Evolutionary conservation across 345 rosid species (phyloP).

Genomic region (Hibiscus tridactylites): DNA sequence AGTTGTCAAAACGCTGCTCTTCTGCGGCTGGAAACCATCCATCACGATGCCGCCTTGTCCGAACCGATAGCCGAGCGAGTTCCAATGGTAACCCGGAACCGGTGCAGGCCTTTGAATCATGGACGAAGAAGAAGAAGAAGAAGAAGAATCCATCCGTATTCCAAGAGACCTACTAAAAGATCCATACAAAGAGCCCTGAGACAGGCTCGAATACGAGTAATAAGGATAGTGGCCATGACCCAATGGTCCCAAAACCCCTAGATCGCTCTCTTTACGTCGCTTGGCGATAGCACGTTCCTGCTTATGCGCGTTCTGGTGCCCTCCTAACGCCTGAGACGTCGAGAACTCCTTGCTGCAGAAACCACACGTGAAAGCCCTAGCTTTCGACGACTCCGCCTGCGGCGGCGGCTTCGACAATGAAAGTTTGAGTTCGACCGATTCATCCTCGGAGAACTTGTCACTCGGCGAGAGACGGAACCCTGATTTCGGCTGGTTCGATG

Average conservation of each 20-base stretch:
- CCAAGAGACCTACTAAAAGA: conserved; percentile 18
- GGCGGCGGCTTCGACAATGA: conserved; percentile 4
- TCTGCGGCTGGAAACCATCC: conserved; percentile 9
- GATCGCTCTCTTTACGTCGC: conserved; percentile 21
- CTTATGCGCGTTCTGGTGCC: conserved; percentile 48
- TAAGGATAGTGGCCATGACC: conserved; percentile 10
- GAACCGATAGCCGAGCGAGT: conserved; percentile 5
- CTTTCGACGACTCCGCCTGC: not conserved
- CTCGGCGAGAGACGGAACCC: conserved; percentile 9
- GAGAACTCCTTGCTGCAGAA: conserved; percentile 38
- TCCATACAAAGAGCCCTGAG: conserved; percentile 10
- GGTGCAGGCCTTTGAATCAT: conserved; percentile 9
- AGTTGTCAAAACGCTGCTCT: not conserved
- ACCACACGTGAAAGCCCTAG: conserved; percentile 29
- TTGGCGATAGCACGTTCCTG: conserved; percentile 34
- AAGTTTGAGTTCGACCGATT: conserved; percentile 22
- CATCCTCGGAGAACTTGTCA: conserved; percentile 19
- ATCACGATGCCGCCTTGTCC: conserved; percentile 10
- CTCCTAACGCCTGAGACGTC: conserved; percentile 39
- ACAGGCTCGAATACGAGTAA: conserved; percentile 3
- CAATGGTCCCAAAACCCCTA: not conserved
- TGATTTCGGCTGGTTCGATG: not conserved
- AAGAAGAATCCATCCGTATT: not conserved
- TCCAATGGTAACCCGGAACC: conserved; percentile 14
- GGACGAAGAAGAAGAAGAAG: too few species aligned